Evolutionary conservation across 2,329 filamentous ascomycete species (phyloP).

Genomic region (Basipetospora chlamydospora): DNA sequence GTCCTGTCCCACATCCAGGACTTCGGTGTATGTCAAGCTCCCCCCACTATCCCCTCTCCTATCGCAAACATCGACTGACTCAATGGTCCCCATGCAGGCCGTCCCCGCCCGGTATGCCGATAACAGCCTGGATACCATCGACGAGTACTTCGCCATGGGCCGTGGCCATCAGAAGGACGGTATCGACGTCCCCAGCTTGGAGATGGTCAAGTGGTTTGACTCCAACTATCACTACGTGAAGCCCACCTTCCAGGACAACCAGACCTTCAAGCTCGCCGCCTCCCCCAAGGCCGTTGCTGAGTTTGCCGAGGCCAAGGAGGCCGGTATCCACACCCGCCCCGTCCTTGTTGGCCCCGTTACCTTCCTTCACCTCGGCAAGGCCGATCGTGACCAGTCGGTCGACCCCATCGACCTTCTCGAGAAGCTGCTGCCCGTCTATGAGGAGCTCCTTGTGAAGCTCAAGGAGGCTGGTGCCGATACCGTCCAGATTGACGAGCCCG

Average conservation of each 20-base stretch:
- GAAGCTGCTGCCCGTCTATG: constrained; percentile 88
- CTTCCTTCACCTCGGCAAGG: constrained; percentile 95
- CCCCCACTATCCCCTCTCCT: constrained; percentile 2
- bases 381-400: constrained; percentile 86
- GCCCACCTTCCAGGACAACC: constrained; percentile 92
- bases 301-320: constrained; percentile 96
- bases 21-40: constrained; percentile 60
- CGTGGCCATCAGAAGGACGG: constrained; percentile 93
- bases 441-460: constrained; percentile 80
- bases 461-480: constrained; percentile 93
- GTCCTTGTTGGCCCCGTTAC: constrained; percentile 93
- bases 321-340: constrained; percentile 81
- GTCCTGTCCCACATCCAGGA: constrained; percentile 96
- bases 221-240: constrained; percentile 99
- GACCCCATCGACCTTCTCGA: constrained; percentile 88
- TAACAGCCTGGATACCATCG: constrained; percentile 73
- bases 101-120: constrained; percentile 87
- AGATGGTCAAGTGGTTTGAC: constrained; percentile 99
- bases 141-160: constrained; percentile 99
- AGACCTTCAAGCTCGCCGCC: constrained; percentile 78
- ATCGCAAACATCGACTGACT: too few relatives aligned
- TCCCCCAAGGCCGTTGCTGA: constrained; percentile 89
- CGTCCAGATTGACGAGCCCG: constrained; percentile 96
- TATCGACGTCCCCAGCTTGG: constrained; percentile 82
- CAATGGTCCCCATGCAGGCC: constrained; percentile 36